phyloP scores from a whole-genome alignment of 768 basidiomycete genomes.

The Macrolepiota albuminosa region DNA sequence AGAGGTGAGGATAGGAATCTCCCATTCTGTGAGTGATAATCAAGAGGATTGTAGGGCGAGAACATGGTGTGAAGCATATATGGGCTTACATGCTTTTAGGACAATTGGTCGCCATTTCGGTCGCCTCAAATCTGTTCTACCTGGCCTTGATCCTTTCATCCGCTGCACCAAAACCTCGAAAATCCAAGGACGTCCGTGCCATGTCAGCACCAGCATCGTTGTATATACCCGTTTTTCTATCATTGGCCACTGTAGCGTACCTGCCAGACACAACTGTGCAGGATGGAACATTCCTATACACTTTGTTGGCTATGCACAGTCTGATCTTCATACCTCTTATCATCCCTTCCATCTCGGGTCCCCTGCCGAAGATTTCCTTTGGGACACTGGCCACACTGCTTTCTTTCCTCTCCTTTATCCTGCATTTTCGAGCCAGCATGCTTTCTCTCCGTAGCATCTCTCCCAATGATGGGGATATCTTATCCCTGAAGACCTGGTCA shows the following conservation, averaged over 20 bases:
- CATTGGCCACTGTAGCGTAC: slow-evolving; percentile 38
- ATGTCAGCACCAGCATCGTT: slow-evolving; percentile 20
- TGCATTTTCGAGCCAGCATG: slow-evolving; percentile 1
- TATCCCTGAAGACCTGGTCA: slow-evolving; percentile 17
- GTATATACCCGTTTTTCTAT: slow-evolving; percentile 39
- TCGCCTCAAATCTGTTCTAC: slow-evolving; percentile 61
- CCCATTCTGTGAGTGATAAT: background rate
- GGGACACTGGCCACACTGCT: background rate
- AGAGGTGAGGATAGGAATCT: slow-evolving; percentile 38
- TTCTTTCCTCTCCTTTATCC: background rate
- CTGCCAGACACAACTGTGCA: slow-evolving; percentile 37
- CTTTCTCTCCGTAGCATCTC: background rate
- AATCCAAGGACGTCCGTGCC: background rate
- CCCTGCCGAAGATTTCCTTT: background rate
- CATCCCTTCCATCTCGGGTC: slow-evolving; percentile 8
- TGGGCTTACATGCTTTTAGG: slow-evolving; percentile 75
- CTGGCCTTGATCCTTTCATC: slow-evolving; percentile 39
- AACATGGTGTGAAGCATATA: slow-evolving; percentile 38
- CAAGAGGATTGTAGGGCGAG: slow-evolving; percentile 24
- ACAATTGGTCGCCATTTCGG: slow-evolving; percentile 66
- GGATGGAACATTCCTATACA: slow-evolving; percentile 42
- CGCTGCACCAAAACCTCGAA: slow-evolving; percentile 1
- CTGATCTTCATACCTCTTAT: slow-evolving; percentile 52
- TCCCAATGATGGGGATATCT: background rate
- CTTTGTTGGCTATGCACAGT: slow-evolving; percentile 58